Evolutionary conservation across 1,284 basidiomycete species (phyloP).

Genomic region (Grifola frondosa): DNA sequence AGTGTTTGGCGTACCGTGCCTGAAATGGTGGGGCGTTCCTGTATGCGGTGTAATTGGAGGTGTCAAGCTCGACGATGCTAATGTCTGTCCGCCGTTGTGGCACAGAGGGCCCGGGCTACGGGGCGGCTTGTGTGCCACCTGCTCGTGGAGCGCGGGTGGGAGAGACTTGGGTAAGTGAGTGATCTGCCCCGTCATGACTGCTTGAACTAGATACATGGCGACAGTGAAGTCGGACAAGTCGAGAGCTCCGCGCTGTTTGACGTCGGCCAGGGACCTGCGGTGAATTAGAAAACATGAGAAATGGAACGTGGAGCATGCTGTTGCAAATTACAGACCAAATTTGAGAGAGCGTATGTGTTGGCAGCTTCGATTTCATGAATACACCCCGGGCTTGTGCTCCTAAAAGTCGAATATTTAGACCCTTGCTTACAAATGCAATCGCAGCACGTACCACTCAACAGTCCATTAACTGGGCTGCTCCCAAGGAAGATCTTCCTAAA

Average conservation of each 20-base stretch:
- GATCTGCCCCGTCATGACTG: constrained; percentile 80
- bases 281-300: neutral
- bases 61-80: too few relatives aligned
- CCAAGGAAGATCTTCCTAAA: constrained; percentile 78
- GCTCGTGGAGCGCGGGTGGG: constrained; percentile 85
- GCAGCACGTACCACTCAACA: constrained; percentile 64
- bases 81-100: too few relatives aligned
- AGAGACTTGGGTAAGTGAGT: constrained; percentile 74
- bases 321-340: constrained; percentile 72
- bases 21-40: too few relatives aligned
- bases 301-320: neutral
- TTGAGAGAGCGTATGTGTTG: constrained; percentile 83
- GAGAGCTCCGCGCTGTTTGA: constrained; percentile 84
- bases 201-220: constrained; percentile 96
- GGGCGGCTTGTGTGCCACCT: constrained; percentile 45
- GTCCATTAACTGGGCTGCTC: constrained; percentile 68
- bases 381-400: constrained; percentile 89
- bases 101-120: too few relatives aligned
- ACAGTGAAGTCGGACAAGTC: constrained; percentile 92
- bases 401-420: constrained; percentile 29
- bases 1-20: neutral
- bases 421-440: too few relatives aligned
- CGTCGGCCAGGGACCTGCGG: constrained; percentile 94
- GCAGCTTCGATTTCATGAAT: constrained; percentile 89
- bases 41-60: too few relatives aligned